Conservation (phyloP, 2,329 filamentous ascomycete genomes). For the Claviceps sp. region DNA sequence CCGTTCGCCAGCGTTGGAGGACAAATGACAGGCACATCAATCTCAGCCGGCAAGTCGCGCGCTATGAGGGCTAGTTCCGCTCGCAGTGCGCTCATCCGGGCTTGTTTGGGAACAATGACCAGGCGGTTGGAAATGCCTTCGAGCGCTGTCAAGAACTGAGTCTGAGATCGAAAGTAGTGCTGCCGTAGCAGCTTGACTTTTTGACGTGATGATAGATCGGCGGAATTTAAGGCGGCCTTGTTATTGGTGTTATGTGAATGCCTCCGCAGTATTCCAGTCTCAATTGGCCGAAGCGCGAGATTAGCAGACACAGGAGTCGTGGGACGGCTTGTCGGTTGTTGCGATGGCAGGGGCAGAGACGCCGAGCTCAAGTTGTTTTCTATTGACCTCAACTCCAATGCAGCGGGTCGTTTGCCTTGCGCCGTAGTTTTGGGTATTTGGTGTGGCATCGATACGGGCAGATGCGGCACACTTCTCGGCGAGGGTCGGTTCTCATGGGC, state of each 20-base stretch:
- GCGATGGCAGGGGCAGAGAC: conserved; percentile 51
- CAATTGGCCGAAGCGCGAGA: conserved; percentile 29
- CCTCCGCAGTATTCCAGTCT: conserved; percentile 35
- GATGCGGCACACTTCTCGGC: conserved; percentile 12
- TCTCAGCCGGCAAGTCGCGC: conserved; percentile 69
- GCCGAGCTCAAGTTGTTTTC: conserved; percentile 55
- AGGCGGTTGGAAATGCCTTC: conserved; percentile 78
- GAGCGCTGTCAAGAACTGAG: conserved; percentile 65
- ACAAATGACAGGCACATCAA: conserved; percentile 73
- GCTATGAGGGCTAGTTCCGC: conserved; percentile 71
- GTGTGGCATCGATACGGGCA: conserved; percentile 11
- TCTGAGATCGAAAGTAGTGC: conserved; percentile 74
- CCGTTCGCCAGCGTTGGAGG: conserved; percentile 62
- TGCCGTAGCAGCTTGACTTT: conserved; percentile 62
- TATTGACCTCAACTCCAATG: conserved; percentile 37
- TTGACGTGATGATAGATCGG: conserved; percentile 50
- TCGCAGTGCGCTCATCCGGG: conserved; percentile 65
- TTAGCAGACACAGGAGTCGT: conserved; percentile 45
- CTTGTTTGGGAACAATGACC: conserved; percentile 68
- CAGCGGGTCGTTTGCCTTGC: conserved; percentile 30
- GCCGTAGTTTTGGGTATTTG: conserved; percentile 19
- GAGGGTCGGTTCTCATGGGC: conserved; percentile 16
- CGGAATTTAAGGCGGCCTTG: conserved; percentile 43
- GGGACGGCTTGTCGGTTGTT: conserved; percentile 37
- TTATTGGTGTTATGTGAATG: conserved; percentile 48